phyloP scores from a whole-genome alignment of 768 basidiomycete genomes.

The Amanita subjunquillea region DNA sequence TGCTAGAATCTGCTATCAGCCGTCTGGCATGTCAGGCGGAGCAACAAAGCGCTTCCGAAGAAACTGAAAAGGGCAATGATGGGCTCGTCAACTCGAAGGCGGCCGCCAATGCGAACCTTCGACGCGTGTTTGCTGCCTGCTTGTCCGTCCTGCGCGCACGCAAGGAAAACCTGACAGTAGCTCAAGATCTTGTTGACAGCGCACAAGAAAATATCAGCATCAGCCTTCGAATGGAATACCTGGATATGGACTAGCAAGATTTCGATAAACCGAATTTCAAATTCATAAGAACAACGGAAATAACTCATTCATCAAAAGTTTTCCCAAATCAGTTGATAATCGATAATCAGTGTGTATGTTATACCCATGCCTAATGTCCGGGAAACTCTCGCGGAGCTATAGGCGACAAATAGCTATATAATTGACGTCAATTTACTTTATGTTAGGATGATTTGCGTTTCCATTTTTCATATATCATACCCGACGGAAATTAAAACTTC shows the following conservation, averaged over 20 bases:
- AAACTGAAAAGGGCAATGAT: not conserved
- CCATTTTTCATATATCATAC: too few relatives aligned
- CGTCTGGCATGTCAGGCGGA: constrained; percentile 9
- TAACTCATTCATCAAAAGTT: not conserved
- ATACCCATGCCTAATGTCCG: too few relatives aligned
- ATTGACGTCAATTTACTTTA: too few relatives aligned
- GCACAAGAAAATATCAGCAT: constrained; percentile 40
- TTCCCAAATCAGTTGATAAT: not conserved
- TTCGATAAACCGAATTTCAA: not conserved
- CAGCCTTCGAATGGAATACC: constrained; percentile 35
- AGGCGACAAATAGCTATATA: too few relatives aligned
- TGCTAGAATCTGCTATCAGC: constrained; percentile 18
- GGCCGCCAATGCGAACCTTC: constrained; percentile 28
- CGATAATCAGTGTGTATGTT: too few relatives aligned
- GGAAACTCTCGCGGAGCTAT: too few relatives aligned
- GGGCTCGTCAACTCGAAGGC: constrained; percentile 8
- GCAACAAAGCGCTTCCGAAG: not conserved
- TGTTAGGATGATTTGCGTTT: too few relatives aligned
- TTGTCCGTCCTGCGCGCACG: constrained; percentile 38
- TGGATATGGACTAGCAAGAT: constrained; percentile 18
- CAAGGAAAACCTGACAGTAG: constrained; percentile 34
- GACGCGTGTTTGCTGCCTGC: constrained; percentile 32
- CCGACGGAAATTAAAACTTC: too few relatives aligned
- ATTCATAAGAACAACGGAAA: not conserved
- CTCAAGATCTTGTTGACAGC: constrained; percentile 37